Evolutionary conservation across 1,284 basidiomycete genomes (phyloP), one percentile per base, ranked within the genome.

Genomic region (Hymenochaete sp.): DNA sequence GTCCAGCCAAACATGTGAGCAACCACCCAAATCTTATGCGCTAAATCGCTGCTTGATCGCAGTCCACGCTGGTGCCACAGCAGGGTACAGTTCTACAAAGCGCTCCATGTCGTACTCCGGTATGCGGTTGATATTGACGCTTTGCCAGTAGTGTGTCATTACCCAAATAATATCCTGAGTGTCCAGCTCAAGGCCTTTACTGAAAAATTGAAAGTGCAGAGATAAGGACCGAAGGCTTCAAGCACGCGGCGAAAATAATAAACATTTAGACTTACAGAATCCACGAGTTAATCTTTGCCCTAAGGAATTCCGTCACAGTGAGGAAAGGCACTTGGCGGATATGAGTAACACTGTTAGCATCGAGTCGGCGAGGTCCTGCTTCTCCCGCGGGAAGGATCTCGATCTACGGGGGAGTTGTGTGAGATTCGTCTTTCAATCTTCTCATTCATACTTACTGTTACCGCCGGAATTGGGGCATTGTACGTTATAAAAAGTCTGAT

Each of bases 301-400:
- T 70, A 56, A 87, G 65, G 62, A 87, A 87, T 59, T 88, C 84
- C 33, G 84, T 83, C 48, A 83, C 67, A 18, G 79, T 79, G 52
- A 88, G 64, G 65, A 87, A 86, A 9, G 84, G 85, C 4, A 87
- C 63, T 19, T 73, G 71, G 49, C 79, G 76, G 28, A 88, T 59
- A 47, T 63, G 70, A 69, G 79, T 79, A 42, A 78, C 73, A 2
- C 77, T 85, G 22, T 70, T 67, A 33, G 64, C 56, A 61, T 87
- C 79, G 29, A 88, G 69, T 53, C 72, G 73, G 44, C 82, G 78
- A 38, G 85, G 84, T 4, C 85, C 84, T 44, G 75, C 73, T 62
- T 88, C 84, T 16, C 85, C 84, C 36, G 83, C 84, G 19, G 79
- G 77, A 33, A 87, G 59, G 47, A 88, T 84, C 62, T 88, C 84